Evolutionary conservation across 2,329 filamentous ascomycete genomes (phyloP).

Genomic region (Trichoderma citrinoviride): DNA sequence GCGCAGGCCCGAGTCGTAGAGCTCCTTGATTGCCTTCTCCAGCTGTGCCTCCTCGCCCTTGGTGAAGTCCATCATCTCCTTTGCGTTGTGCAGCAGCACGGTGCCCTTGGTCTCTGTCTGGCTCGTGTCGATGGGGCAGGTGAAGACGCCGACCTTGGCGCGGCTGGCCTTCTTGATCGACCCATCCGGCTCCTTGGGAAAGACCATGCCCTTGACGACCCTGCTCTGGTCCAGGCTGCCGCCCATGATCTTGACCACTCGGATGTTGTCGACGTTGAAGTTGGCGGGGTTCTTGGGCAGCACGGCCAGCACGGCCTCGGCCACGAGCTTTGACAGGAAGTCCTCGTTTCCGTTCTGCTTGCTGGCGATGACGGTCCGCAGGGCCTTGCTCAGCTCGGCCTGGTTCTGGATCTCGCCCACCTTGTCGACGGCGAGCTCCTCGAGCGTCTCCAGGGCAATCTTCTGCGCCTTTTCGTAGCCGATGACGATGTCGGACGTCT

Average conservation of each 20-base stretch:
- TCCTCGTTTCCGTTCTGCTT: conserved; percentile 96
- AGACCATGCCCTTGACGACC: conserved; percentile 98
- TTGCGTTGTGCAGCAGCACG: conserved; percentile 90
- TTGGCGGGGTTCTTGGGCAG: conserved; percentile 92
- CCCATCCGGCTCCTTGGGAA: conserved; percentile 91
- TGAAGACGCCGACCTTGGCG: conserved; percentile 96
- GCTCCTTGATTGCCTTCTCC: conserved; percentile 87
- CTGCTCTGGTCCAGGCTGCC: conserved; percentile 90
- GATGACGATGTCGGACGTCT: conserved; percentile 94
- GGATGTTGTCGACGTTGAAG: conserved; percentile 99
- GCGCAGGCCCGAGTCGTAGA: conserved; percentile 88
- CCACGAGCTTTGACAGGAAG: conserved; percentile 78
- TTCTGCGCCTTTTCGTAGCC: conserved; percentile 95
- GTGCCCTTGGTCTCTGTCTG: conserved; percentile 99
- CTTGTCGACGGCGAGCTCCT: conserved; percentile 88
- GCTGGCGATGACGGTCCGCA: conserved; percentile 90
- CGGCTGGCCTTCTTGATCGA: conserved; percentile 84
- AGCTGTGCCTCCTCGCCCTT: conserved; percentile 94
- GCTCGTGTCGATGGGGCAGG: conserved; percentile 89
- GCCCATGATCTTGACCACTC: conserved; percentile 99
- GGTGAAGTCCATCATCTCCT: conserved; percentile 98
- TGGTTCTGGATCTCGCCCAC: conserved; percentile 79
- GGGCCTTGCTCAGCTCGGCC: conserved; percentile 87
- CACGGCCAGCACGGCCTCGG: conserved; percentile 80
- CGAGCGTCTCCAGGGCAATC: conserved; percentile 79